These are phyloP conservation scores for Colletotrichum limetticola DNA, from an alignment of 2,329 filamentous ascomycete genomes.

Conservation along the genomic window DNA sequence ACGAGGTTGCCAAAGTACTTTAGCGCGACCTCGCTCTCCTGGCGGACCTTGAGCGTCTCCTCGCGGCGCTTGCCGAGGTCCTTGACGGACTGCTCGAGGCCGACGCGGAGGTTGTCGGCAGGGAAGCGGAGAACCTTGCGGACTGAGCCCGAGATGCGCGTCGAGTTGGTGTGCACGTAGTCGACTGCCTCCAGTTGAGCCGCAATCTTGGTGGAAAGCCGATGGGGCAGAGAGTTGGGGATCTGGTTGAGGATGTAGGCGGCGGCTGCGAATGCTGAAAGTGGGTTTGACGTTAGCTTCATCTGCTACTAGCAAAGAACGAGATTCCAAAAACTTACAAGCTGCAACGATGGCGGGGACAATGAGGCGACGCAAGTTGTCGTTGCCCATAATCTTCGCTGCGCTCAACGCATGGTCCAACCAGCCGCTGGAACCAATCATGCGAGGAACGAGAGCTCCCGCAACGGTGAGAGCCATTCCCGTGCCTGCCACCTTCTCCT, in stretches of 20 bases:
- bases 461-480: slow-evolving; percentile 94
- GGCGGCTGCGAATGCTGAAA: slow-evolving; percentile 75
- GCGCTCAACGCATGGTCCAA: slow-evolving; percentile 87
- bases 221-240: slow-evolving; percentile 86
- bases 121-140: slow-evolving; percentile 90
- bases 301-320: slow-evolving; percentile 29
- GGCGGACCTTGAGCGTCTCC: slow-evolving; percentile 83
- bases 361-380: slow-evolving; percentile 83
- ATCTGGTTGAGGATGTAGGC: slow-evolving; percentile 89
- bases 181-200: slow-evolving; percentile 83
- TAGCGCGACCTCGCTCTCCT: slow-evolving; percentile 85
- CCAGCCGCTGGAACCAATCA: slow-evolving; percentile 88
- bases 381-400: slow-evolving; percentile 81
- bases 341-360: slow-evolving; percentile 83
- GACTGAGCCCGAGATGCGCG: slow-evolving; percentile 85
- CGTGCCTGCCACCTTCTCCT: slow-evolving; percentile 94
- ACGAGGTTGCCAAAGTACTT: slow-evolving; percentile 94
- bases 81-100: slow-evolving; percentile 86
- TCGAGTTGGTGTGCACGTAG: slow-evolving; percentile 90
- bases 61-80: slow-evolving; percentile 82
- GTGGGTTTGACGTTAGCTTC: slow-evolving; percentile 43
- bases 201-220: slow-evolving; percentile 86
- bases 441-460: slow-evolving; percentile 83
- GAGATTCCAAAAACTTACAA: slow-evolving; percentile 67
- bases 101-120: slow-evolving; percentile 85